Conservation (phyloP, 352 stramenopile genomes). For the Globisporangium nagaii region DNA sequence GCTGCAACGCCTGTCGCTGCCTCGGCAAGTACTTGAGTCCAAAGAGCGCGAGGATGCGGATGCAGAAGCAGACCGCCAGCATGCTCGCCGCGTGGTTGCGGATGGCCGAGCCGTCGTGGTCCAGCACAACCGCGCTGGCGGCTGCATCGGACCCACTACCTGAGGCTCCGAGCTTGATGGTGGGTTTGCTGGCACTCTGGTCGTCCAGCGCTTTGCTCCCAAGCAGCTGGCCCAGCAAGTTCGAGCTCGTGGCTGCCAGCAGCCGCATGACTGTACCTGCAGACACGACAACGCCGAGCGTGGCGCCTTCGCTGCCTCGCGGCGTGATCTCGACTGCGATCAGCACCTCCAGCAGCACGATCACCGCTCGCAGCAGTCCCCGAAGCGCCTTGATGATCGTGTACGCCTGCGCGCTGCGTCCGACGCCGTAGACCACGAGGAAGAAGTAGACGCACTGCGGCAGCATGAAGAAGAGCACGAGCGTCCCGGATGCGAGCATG, state of each 20-base stretch:
- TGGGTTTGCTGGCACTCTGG: no score
- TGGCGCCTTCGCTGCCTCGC: conserved; percentile 43
- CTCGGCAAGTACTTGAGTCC: conserved; percentile 33
- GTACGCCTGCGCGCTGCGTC: conserved; percentile 28
- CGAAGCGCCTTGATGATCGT: conserved; percentile 28
- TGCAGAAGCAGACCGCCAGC: conserved; percentile 33
- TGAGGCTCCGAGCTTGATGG: no score
- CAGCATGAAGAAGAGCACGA: conserved; percentile 29
- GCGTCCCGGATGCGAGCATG: conserved; percentile 14
- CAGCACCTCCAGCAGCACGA: conserved; percentile 32
- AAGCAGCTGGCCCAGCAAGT: conserved; percentile 36
- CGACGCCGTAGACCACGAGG: conserved; percentile 20
- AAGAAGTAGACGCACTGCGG: conserved; percentile 36
- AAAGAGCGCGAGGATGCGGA: conserved; percentile 32
- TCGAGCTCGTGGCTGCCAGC: conserved; percentile 36
- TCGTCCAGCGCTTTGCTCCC: no score
- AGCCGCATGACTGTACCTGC: conserved; percentile 47
- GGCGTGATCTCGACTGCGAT: conserved; percentile 50
- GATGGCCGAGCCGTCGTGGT: conserved; percentile 2
- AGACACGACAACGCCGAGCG: conserved; percentile 46
- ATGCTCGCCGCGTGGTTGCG: conserved; percentile 24
- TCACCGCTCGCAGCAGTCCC: conserved; percentile 29
- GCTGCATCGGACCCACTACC: no score
- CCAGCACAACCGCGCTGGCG: no score
- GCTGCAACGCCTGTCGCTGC: conserved; percentile 43